Base-by-base conservation (phyloP, 2,329 filamentous ascomycete species). In the Diaporthe destruens region DNA sequence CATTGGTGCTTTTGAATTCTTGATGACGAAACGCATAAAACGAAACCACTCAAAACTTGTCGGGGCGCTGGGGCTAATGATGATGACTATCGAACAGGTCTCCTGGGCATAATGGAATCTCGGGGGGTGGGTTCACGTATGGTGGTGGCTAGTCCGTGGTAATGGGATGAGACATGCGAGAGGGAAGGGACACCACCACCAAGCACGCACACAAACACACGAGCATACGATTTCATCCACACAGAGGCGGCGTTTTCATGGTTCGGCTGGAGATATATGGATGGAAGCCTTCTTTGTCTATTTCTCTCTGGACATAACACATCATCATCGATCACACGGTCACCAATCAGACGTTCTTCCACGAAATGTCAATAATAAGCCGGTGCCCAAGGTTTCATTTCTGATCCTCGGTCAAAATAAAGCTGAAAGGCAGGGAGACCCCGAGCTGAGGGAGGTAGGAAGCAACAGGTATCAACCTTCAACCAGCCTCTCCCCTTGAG, bases 21-120 rank as follows among this genome's bases (percentile, higher is more conserved):
- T 55, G 7, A 53, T 47, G 61, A 66, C 61, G 47, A 51, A 36
- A 66, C 47, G 61, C 55, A 42, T 29, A 39, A 61, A 44, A 66
- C 61, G 61, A 63, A 63, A 66, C 7, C 44, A 20, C n/a, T 66
- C 44, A 29, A 25, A 53, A 53, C 18, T 44, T 66, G 32, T 53
- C 32, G 47, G 61, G 61, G 44, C 25, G 29, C 29, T 66, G 61
- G 61, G 61, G 61, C 61, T 66, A 66, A 66, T 66, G 61, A 66
- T 66, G 47, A 66, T 66, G 47, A 66, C 44, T 53, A 39, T 29
- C 25, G 61, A 66, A 66, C 32, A 66, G 61, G 61, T 66, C 61
- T 53, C 61, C 14, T 66, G 61, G 61, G 61, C 61, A 66, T 66
- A 53, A 66, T 65, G 32, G 61, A 53, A 25, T 39, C 14, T 51